Evolutionary conservation across 495 filamentous ascomycete genomes (phyloP).

Genomic region (Tuber aestivum): DNA sequence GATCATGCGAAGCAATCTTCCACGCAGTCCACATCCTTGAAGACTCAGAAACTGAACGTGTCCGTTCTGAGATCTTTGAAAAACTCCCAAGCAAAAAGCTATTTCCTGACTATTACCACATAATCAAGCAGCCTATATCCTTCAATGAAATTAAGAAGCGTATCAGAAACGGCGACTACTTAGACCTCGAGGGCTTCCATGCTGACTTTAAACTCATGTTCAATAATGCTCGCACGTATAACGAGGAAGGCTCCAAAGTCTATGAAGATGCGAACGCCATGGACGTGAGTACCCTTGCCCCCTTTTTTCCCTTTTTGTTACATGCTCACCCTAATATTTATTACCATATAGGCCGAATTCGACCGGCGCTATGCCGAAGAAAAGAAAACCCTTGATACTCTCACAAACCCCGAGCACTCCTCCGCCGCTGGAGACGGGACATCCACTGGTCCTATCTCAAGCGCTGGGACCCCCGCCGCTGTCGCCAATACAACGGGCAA

Average conservation of each 20-base stretch:
- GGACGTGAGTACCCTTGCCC: slow-evolving; percentile 54
- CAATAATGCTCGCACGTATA: slow-evolving; percentile 86
- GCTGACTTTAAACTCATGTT: slow-evolving; percentile 77
- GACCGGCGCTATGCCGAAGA: slow-evolving; percentile 34
- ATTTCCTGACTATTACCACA: slow-evolving; percentile 88
- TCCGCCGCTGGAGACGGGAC: slow-evolving; percentile 27
- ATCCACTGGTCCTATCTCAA: slow-evolving; percentile 35
- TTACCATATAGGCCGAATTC: slow-evolving; percentile 27
- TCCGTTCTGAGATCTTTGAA: slow-evolving; percentile 91
- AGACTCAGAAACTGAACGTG: slow-evolving; percentile 50
- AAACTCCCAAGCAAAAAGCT: slow-evolving; percentile 78
- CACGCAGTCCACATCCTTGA: slow-evolving; percentile 76
- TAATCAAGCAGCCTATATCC: slow-evolving; percentile 85
- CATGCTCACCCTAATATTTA: slow-evolving; percentile 11
- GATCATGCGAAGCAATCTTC: slow-evolving; percentile 65
- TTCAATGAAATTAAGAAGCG: slow-evolving; percentile 89
- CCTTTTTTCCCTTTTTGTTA: background rate
- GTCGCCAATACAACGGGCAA: background rate
- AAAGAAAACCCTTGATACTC: slow-evolving; percentile 28
- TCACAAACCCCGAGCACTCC: slow-evolving; percentile 27
- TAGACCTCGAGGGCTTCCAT: slow-evolving; percentile 68
- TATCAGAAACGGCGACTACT: slow-evolving; percentile 91
- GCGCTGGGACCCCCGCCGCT: slow-evolving; percentile 34
- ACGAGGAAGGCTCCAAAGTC: slow-evolving; percentile 85
- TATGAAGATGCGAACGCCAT: slow-evolving; percentile 90